Evolutionary conservation across 257 asterid genomes (phyloP).

Genomic region (Solanum etuberosum): DNA sequence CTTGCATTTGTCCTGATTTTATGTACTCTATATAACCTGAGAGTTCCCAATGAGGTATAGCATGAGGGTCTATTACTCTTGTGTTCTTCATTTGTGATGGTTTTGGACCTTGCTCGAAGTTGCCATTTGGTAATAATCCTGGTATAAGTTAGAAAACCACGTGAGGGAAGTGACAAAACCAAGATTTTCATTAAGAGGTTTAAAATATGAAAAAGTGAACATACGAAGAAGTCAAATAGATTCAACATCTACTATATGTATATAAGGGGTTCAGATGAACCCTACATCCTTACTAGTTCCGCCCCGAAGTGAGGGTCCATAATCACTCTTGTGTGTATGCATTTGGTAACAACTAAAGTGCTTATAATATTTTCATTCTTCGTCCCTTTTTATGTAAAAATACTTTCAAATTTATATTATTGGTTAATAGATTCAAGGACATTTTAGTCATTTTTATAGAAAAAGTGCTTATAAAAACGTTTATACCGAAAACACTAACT

Average conservation of each 20-base stretch:
- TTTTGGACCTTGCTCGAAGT: constrained; percentile 18
- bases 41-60: constrained; percentile 13
- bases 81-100: constrained; percentile 6
- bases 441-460: neutral
- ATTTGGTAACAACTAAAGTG: neutral
- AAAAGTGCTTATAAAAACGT: neutral
- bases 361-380: neutral
- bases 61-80: constrained; percentile 3
- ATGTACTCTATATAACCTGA: constrained; percentile 16
- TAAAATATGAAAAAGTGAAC: neutral
- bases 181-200: accelerated
- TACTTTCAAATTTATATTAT: neutral
- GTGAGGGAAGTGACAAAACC: accelerated
- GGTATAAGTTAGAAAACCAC: neutral
- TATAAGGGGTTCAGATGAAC: neutral
- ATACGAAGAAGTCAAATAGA: neutral
- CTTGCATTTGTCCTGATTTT: constrained; percentile 18
- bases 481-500: neutral
- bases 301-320: neutral
- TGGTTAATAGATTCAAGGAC: neutral
- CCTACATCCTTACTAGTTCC: neutral
- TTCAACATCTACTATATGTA: too few species aligned
- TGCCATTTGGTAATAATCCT: constrained; percentile 16
- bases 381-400: neutral
- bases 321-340: neutral